Base-by-base conservation (phyloP, 106 monocot genomes). In the Alisma plantagoaquatica region DNA sequence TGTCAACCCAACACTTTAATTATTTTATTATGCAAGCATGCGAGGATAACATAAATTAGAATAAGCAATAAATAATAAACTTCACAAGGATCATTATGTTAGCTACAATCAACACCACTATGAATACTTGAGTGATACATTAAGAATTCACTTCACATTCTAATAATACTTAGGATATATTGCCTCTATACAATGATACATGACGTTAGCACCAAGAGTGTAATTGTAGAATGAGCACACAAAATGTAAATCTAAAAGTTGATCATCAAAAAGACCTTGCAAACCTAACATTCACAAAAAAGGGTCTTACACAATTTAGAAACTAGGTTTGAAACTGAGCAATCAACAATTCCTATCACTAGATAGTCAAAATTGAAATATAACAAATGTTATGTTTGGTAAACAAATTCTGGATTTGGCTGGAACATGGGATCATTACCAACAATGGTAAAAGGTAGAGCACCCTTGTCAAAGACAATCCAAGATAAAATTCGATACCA, bases 111-210 rank as follows among this genome's bases (percentile, higher is more conserved):
- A 14, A 38, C 9, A 6, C 41, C 20, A 27, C 38, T 11, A 59
- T n/a, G n/a, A 1, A 33, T 5, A 52, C 33, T n/a, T n/a, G n/a
- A n/a, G n/a, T n/a, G n/a, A 49, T 49, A 96, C 96, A 87, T 96
- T 88, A 57, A 96, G 96, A 84, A 89, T 76, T 88, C 96, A 96
- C 65, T 96, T 96, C 31, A 96, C 59, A 52, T 96, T 96, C 62
- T 76, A 88, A 43, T 70, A 96, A 55, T 88, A 96, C 71, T 71
- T 78, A 69, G 96, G 96, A 69, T 96, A 87, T 31, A 88, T 81
- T 27, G 96, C 96, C 65, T 96, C 96, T 52, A 96, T 96, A 35
- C 89, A 87, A 71, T 84, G 96, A 57, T 96, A 96, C 14, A 88
- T 96, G 29, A 96, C 96, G 66, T 96, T 96, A 15, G 72, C 84